phyloP scores from a whole-genome alignment of 2,329 filamentous ascomycete species.

The Calonectria ilicicola region DNA sequence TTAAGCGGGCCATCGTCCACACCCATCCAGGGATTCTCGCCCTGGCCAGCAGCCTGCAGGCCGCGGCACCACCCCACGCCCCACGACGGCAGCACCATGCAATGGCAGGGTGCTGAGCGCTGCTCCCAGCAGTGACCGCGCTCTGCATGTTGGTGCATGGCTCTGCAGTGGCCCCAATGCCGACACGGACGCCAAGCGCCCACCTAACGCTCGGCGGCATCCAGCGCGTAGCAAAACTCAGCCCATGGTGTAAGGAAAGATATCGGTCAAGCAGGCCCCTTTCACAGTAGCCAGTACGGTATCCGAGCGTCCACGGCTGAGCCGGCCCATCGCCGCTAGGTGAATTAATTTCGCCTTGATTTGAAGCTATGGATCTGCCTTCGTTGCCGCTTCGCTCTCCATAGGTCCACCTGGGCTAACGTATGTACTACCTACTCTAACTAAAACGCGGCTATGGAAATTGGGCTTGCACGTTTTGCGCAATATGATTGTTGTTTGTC shows the following conservation, averaged over 20 bases:
- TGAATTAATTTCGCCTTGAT: background rate
- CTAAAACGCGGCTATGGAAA: conserved; percentile 2
- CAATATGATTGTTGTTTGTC: background rate
- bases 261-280: background rate
- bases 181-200: background rate
- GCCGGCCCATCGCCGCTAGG: background rate
- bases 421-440: background rate
- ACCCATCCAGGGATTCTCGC: conserved; percentile 13
- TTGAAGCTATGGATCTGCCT: background rate
- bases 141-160: background rate
- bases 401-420: background rate
- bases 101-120: conserved; percentile 11
- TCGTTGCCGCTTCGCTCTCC: background rate
- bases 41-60: conserved; percentile 21
- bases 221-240: background rate
- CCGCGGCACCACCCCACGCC: conserved; percentile 31
- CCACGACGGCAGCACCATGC: conserved; percentile 27
- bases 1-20: background rate
- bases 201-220: background rate
- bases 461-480: background rate
- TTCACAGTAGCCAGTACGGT: conserved; percentile 6
- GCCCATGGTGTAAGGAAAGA: background rate
- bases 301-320: conserved; percentile 1
- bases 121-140: background rate
- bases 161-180: conserved; percentile 10